Conservation (phyloP, 257 asterid genomes). For the Ocimum tenuiflorum region DNA sequence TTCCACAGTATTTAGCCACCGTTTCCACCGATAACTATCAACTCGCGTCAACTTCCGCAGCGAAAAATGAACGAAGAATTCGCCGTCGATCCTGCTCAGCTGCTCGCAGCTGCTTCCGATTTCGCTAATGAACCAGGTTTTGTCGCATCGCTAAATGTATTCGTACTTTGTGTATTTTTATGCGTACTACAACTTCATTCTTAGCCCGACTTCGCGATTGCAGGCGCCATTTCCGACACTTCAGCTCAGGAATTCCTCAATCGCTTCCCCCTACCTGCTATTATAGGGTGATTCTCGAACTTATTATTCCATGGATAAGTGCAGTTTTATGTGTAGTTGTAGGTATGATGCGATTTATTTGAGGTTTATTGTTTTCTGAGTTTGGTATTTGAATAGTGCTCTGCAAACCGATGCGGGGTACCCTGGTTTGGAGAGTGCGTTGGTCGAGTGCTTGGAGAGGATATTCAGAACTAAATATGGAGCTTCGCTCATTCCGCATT, state of each 20-base stretch:
- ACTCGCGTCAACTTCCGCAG: conserved; percentile 16
- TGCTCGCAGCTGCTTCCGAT: conserved; percentile 71
- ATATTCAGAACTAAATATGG: conserved; percentile 79
- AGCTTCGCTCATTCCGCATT: conserved; percentile 85
- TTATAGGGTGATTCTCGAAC: conserved; percentile 46
- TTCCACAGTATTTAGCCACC: not conserved
- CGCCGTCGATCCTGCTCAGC: conserved; percentile 60
- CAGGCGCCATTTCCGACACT: conserved; percentile 65
- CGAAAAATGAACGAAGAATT: conserved; percentile 72
- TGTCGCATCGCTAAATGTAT: not conserved
- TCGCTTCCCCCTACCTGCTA: conserved; percentile 76
- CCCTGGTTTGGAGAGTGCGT: conserved; percentile 69
- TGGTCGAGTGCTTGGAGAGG: conserved; percentile 72
- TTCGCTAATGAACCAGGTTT: conserved; percentile 54
- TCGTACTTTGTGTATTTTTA: not conserved
- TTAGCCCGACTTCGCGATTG: conserved; percentile 6
- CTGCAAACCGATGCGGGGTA: conserved; percentile 65
- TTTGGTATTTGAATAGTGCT: conserved; percentile 39
- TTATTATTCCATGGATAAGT: not conserved
- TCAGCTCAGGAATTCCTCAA: conserved; percentile 65
- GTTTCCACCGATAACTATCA: conserved; percentile 12
- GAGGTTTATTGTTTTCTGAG: conserved; percentile 4
- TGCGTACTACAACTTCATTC: not conserved
- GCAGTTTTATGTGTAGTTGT: not conserved
- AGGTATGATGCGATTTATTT: not conserved